Conservation (phyloP, 2,329 filamentous ascomycete species). For the Sarocladium kiliense region DNA sequence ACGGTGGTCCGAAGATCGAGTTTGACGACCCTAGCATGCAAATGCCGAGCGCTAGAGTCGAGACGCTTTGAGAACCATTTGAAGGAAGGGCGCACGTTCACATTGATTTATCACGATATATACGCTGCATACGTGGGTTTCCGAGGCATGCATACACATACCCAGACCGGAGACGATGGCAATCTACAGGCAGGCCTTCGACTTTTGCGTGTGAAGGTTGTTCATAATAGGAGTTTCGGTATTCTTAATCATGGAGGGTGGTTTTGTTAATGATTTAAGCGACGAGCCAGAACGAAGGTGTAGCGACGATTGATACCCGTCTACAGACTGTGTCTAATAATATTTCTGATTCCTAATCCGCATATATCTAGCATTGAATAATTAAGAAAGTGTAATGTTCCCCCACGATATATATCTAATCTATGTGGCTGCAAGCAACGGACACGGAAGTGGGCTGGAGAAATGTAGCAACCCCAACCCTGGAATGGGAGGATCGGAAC, state of each 20-base stretch:
- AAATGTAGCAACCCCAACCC: not conserved
- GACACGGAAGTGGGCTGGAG: too few relatives aligned
- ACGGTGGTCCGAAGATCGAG: slow-evolving; percentile 48
- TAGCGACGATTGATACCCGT: slow-evolving; percentile 4
- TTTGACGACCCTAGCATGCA: slow-evolving; percentile 54
- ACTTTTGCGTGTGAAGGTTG: not conserved
- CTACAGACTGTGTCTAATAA: not conserved
- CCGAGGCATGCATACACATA: not conserved
- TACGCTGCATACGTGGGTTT: not conserved
- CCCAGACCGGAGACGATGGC: not conserved
- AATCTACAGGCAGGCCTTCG: not conserved
- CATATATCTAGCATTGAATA: too few relatives aligned
- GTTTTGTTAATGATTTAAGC: not conserved
- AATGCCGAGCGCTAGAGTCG: slow-evolving; percentile 54
- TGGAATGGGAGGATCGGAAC: not conserved
- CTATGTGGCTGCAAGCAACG: too few relatives aligned
- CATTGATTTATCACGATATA: not conserved
- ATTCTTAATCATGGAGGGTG: not conserved
- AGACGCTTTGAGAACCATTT: slow-evolving; percentile 38
- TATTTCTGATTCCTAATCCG: not conserved
- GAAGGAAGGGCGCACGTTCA: slow-evolving; percentile 16
- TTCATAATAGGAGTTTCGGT: not conserved
- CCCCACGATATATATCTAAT: too few relatives aligned
- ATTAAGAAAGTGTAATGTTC: too few relatives aligned
- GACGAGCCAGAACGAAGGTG: not conserved